phyloP scores from a whole-genome alignment of 306 rosid genomes.

The Rosa persica region DNA sequence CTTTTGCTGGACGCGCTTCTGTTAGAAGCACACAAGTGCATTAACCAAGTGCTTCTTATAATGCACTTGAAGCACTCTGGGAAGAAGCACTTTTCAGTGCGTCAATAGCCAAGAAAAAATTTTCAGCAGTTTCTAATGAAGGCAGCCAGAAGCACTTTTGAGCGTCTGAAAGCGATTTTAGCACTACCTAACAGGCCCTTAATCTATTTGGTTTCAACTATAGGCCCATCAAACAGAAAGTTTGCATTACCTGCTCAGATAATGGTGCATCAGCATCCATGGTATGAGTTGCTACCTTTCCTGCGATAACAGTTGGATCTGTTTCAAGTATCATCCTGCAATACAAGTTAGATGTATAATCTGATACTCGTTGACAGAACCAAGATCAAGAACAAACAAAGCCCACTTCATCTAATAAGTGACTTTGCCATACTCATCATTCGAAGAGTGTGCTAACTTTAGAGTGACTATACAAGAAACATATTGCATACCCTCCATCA shows the following conservation, averaged over 20 bases:
- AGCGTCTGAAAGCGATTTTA: neutral
- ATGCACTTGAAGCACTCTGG: too few species aligned
- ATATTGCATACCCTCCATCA: too few species aligned
- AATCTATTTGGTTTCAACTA: neutral
- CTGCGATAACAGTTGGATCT: constrained; percentile 68
- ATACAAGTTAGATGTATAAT: neutral
- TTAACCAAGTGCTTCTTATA: too few species aligned
- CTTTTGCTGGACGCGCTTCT: too few species aligned
- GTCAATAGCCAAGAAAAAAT: too few species aligned
- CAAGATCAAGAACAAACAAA: too few species aligned
- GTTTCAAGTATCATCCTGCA: constrained; percentile 85
- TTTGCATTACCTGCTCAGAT: constrained; percentile 74
- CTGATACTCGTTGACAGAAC: too few species aligned
- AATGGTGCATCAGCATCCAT: constrained; percentile 11
- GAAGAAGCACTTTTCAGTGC: too few species aligned
- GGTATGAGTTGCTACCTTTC: constrained; percentile 83
- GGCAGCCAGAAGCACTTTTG: neutral
- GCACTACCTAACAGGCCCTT: neutral
- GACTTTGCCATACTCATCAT: too few species aligned
- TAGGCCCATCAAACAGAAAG: constrained; percentile 9
- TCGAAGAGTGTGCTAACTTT: too few species aligned
- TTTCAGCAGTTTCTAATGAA: neutral
- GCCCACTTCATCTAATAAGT: too few species aligned
- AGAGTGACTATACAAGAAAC: too few species aligned
- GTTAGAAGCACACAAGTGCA: neutral